These are phyloP conservation scores for Anisogramma anomala DNA, from an alignment of 2,329 filamentous ascomycete species.

Conservation along the genomic window DNA sequence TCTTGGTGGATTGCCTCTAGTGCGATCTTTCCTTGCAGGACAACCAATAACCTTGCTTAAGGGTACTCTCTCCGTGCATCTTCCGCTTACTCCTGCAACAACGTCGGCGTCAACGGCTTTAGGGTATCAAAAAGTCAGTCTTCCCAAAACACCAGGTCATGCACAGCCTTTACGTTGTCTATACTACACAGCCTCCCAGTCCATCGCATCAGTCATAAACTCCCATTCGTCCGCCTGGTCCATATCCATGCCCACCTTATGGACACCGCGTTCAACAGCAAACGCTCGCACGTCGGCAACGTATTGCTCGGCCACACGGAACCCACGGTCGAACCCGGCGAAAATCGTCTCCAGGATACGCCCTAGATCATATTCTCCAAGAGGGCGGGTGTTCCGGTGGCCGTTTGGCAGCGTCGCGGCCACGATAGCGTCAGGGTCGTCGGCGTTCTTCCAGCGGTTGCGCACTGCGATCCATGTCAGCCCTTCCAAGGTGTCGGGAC, in stretches of 20 bases:
- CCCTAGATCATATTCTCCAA: constrained; percentile 51
- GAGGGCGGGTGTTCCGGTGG: constrained; percentile 22
- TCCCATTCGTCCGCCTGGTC: constrained; percentile 33
- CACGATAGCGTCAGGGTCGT: constrained; percentile 30
- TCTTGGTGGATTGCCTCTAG: no score
- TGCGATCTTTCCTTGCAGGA: no score
- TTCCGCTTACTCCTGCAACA: not conserved
- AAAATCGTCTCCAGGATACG: constrained; percentile 48
- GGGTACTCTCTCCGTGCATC: no score
- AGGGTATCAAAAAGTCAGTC: constrained; percentile 1
- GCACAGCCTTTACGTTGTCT: not conserved
- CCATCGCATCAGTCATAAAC: constrained; percentile 50
- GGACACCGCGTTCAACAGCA: constrained; percentile 15
- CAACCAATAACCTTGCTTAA: not conserved
- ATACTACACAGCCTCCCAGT: constrained; percentile 36
- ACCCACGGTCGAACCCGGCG: constrained; percentile 46
- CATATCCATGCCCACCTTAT: constrained; percentile 11
- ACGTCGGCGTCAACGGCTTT: not conserved
- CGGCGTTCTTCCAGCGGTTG: constrained; percentile 61
- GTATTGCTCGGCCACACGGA: constrained; percentile 36
- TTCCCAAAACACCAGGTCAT: not conserved
- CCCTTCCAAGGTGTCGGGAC: no score
- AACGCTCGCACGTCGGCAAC: constrained; percentile 20
- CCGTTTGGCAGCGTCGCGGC: constrained; percentile 9
- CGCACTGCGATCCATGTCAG: constrained; percentile 32